Conservation (phyloP, 768 basidiomycete genomes). For the Russula ochroleuca region DNA sequence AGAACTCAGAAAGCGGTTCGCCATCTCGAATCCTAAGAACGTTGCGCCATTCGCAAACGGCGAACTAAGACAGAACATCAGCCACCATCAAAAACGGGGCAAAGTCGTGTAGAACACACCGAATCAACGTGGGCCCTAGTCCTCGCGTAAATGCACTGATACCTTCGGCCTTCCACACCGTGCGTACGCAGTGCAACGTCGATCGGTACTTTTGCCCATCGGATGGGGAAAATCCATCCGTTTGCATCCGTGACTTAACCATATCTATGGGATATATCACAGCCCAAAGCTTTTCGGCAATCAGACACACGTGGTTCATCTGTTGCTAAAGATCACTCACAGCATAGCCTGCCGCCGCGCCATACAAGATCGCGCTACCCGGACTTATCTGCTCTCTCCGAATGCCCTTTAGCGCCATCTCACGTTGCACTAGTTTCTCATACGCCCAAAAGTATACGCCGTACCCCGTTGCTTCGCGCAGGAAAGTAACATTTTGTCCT, state of each 20-base stretch:
- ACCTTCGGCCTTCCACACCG: constrained; percentile 81
- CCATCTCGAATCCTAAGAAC: constrained; percentile 94
- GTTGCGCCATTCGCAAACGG: constrained; percentile 97
- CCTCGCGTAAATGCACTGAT: constrained; percentile 84
- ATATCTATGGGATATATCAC: constrained; percentile 95
- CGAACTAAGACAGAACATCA: constrained; percentile 47
- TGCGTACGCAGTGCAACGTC: constrained; percentile 76
- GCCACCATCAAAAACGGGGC: constrained; percentile 16
- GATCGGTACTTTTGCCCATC: constrained; percentile 81
- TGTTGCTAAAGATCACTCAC: constrained; percentile 37
- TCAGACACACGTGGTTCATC: constrained; percentile 19
- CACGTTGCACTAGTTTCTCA: constrained; percentile 85
- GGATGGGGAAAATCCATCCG: constrained; percentile 75
- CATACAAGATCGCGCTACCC: constrained; percentile 75
- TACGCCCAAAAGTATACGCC: constrained; percentile 89
- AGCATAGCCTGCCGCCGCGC: constrained; percentile 89
- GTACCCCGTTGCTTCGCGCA: constrained; percentile 78
- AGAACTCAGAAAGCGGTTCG: constrained; percentile 61
- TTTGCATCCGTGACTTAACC: constrained; percentile 95
- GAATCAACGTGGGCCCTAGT: constrained; percentile 85
- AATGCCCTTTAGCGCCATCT: constrained; percentile 71
- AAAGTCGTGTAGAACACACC: constrained; percentile 46
- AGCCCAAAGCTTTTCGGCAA: constrained; percentile 64
- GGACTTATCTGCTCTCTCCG: constrained; percentile 73
- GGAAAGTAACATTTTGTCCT: constrained; percentile 84